phyloP scores from a whole-genome alignment of 257 asterid genomes.

The Oldenlandia corymbosa region DNA sequence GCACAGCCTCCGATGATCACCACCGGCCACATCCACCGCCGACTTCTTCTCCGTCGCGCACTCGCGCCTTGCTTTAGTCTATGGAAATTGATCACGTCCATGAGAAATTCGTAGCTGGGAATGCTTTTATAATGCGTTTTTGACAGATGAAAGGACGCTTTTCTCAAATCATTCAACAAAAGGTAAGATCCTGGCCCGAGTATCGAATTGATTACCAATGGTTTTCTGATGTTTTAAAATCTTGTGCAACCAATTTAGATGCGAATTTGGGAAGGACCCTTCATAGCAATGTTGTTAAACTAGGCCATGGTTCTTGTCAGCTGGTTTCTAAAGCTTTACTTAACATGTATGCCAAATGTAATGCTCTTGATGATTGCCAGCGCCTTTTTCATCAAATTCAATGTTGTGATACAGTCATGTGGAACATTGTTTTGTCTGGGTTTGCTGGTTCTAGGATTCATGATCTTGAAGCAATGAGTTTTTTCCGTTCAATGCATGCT shows the following conservation, averaged over 20 bases:
- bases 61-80: too few species aligned
- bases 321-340: constrained; percentile 55
- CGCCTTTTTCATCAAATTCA: constrained; percentile 39
- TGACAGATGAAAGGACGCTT: too few species aligned
- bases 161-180: too few species aligned
- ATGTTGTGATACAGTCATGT: constrained; percentile 48
- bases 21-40: too few species aligned
- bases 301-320: constrained; percentile 52
- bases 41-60: too few species aligned
- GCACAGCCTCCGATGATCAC: too few species aligned
- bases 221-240: constrained; percentile 49
- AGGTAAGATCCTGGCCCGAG: constrained; percentile 22
- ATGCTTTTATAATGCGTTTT: too few species aligned
- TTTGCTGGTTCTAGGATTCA: constrained; percentile 46
- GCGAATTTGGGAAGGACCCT: constrained; percentile 44
- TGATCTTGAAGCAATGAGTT: constrained; percentile 38
- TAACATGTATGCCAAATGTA: constrained; percentile 82
- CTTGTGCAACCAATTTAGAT: constrained; percentile 46
- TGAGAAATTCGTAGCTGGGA: too few species aligned
- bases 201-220: constrained; percentile 35
- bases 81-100: too few species aligned
- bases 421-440: constrained; percentile 79
- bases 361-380: constrained; percentile 50
- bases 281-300: constrained; percentile 53
- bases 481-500: constrained; percentile 43